Evolutionary conservation across 1,284 basidiomycete genomes (phyloP), one percentile per base, ranked within the genome.

Genomic region (Xerocomus subilludens): DNA sequence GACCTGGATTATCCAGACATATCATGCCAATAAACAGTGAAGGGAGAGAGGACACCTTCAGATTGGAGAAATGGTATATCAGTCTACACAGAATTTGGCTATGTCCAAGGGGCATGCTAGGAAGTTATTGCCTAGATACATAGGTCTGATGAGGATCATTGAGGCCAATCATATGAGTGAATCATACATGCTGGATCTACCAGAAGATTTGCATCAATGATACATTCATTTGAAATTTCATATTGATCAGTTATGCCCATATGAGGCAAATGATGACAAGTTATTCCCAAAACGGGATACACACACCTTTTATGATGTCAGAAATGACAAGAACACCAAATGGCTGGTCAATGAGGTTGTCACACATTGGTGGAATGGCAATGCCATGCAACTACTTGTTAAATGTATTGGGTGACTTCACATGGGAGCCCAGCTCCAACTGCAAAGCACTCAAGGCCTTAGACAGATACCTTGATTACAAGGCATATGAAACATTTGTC

Each of bases 351-450:
- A 63, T 35, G 32, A 63, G 5, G 45, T 63, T 1, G 5, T 53
- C 5, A 20, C 65, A 3, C 65, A 71, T 10, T 9, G 5, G 25
- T 71, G 65, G 47, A 6, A 10, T 1, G 21, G 20, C 25, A 69
- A 53, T 20, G 18, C 23, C 3, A 1, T 62, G 0, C 13, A 58
- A 2, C 35, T 68, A 33, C 33, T 70, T 2, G n/a, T 55, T 20
- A 30, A 30, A 5, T 55, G 53, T 14, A 55, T 27, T 55, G 5
- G n/a, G 53, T 30, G n/a, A 55, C 32, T 55, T n/a, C n/a, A 30
- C 53, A 30, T 55, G 53, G 53, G 35, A 70, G 45, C 45, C 55
- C n/a, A n/a, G n/a, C n/a, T n/a, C n/a, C n/a, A n/a, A n/a, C n/a
- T n/a, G n/a, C n/a, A n/a, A n/a, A n/a, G n/a, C n/a, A n/a, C n/a